Percentiles rank a stretch among this genome's conserved stretches.
These are phyloP conservation scores for Malus orientalis DNA, from an alignment of 306 rosid species.

Conservation along the genomic window DNA sequence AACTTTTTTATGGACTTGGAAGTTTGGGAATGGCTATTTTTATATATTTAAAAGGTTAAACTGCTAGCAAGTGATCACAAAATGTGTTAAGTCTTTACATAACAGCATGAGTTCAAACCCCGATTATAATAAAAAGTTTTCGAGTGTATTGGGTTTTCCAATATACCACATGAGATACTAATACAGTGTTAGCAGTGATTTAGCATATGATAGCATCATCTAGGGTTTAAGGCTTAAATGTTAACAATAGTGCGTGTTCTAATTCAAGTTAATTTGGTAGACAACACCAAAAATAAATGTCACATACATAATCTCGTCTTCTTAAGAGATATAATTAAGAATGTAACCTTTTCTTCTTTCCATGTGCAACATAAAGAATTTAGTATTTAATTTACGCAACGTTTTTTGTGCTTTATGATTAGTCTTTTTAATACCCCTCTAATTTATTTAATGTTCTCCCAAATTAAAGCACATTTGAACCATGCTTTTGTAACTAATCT, in stretches of 20 bases:
- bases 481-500: background rate
- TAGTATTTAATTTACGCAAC: background rate
- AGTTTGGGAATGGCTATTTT: background rate
- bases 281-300: background rate
- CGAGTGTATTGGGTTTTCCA: background rate
- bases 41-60: background rate
- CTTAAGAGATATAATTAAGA: background rate
- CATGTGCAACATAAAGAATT: background rate
- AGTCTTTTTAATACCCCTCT: background rate
- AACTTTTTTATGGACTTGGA: background rate
- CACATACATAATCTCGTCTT: background rate
- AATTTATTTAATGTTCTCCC: background rate
- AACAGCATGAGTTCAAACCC: too few relatives aligned
- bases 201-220: background rate
- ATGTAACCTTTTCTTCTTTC: background rate
- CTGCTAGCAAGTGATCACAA: rapidly evolving
- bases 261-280: background rate
- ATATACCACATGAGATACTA: background rate
- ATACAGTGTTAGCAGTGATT: background rate
- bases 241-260: too few relatives aligned
- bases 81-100: too few relatives aligned
- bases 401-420: background rate
- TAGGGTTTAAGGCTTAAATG: background rate
- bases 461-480: background rate
- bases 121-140: background rate